phyloP scores from a whole-genome alignment of 352 stramenopile species.

The Elongisporangium undulatum region DNA sequence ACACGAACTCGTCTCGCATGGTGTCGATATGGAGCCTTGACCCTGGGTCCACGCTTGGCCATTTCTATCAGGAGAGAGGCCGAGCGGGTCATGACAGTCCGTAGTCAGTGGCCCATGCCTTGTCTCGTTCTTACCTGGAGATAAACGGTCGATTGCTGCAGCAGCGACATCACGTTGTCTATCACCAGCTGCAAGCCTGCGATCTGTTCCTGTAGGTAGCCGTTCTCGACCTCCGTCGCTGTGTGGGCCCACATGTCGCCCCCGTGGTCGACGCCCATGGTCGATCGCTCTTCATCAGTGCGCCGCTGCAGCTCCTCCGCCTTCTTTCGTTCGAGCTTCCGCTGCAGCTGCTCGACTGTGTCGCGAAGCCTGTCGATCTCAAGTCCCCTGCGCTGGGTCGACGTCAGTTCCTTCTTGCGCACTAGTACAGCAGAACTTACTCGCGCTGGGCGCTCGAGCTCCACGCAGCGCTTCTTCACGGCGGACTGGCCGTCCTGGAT shows the following conservation, averaged over 20 bases:
- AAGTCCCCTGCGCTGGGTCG: neutral
- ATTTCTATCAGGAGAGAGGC: neutral
- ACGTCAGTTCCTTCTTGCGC: neutral
- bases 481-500: neutral
- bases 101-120: too few relatives aligned
- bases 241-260: neutral
- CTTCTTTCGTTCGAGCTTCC: neutral
- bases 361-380: neutral
- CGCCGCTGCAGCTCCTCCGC: neutral
- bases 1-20: neutral
- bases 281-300: neutral
- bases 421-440: neutral
- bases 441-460: neutral
- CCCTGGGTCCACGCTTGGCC: too few relatives aligned
- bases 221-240: neutral
- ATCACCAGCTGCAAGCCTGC: neutral
- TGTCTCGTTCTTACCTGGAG: neutral
- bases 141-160: neutral
- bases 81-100: neutral
- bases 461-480: neutral
- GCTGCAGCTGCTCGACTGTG: neutral
- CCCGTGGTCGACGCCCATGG: neutral
- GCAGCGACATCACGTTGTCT: neutral
- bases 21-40: neutral
- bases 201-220: neutral